A percentile compares a stretch with the other conserved stretches of the same genome.
Conservation (phyloP, 306 rosid species). For the Carpinus viminea region DNA sequence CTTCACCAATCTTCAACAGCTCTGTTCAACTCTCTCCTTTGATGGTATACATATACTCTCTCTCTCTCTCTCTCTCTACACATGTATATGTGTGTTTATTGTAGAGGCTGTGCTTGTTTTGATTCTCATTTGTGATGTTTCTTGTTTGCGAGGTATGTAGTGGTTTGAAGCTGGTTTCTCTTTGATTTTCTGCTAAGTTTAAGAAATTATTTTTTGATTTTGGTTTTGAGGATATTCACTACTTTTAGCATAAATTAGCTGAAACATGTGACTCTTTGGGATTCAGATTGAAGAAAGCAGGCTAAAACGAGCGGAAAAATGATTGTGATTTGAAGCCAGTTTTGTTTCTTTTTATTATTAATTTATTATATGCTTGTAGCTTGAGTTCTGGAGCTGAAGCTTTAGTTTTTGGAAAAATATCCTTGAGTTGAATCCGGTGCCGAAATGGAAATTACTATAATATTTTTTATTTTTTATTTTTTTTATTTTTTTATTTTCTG, state of each 20-base stretch:
- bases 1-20: neutral
- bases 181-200: neutral
- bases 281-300: slow-evolving; percentile 24
- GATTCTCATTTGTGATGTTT: neutral
- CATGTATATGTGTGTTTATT: neutral
- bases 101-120: slow-evolving; percentile 3
- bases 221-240: slow-evolving; percentile 9
- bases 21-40: neutral
- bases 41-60: neutral
- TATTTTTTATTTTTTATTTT: too few relatives aligned
- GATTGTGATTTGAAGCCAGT: neutral
- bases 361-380: neutral
- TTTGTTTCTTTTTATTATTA: neutral
- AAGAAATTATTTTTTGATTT: neutral
- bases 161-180: neutral
- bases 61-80: neutral
- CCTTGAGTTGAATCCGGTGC: neutral
- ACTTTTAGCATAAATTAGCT: neutral
- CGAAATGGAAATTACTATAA: neutral
- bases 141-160: neutral
- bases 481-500: too few relatives aligned
- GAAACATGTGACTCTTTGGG: slow-evolving; percentile 10
- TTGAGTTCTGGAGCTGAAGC: neutral
- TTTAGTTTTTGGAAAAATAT: neutral
- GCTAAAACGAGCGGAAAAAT: neutral